These are phyloP conservation scores for Sphaceloma murrayae DNA, from an alignment of 2,329 filamentous ascomycete genomes.

Conservation along the genomic window DNA sequence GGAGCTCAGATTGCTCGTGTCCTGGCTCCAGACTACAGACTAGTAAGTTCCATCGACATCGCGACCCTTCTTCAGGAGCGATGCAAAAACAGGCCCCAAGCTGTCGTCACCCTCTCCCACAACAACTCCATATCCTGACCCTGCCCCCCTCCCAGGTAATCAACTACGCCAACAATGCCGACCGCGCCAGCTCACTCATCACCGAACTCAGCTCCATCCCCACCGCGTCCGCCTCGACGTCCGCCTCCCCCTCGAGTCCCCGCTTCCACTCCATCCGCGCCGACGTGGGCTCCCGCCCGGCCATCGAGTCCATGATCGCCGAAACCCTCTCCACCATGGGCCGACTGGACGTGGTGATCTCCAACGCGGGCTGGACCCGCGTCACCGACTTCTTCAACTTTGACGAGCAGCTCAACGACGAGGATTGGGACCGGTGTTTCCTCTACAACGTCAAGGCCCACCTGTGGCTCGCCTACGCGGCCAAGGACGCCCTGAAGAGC, in stretches of 20 bases:
- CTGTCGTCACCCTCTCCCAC: neutral
- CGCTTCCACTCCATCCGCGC: slow-evolving; percentile 38
- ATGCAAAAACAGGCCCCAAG: neutral
- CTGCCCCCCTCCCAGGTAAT: slow-evolving; percentile 31
- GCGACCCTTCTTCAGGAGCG: neutral
- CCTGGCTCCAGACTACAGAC: slow-evolving; percentile 38
- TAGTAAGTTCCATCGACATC: slow-evolving; percentile 29
- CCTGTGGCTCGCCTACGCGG: slow-evolving; percentile 50
- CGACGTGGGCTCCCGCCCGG: slow-evolving; percentile 36
- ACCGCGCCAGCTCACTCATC: slow-evolving; percentile 33
- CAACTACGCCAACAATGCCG: slow-evolving; percentile 39
- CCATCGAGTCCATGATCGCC: slow-evolving; percentile 35
- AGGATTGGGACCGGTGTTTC: slow-evolving; percentile 51
- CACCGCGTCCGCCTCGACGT: neutral
- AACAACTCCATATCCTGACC: slow-evolving; percentile 3
- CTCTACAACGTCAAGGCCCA: slow-evolving; percentile 56
- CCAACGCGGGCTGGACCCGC: slow-evolving; percentile 33
- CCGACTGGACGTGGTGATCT: slow-evolving; percentile 39
- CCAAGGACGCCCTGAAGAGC: slow-evolving; percentile 45
- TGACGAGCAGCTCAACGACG: slow-evolving; percentile 47
- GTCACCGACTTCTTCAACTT: slow-evolving; percentile 38
- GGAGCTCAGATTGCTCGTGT: slow-evolving; percentile 40
- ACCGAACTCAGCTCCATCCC: slow-evolving; percentile 32
- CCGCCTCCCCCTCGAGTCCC: slow-evolving; percentile 24
- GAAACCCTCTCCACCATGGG: slow-evolving; percentile 39